These are phyloP conservation scores for Arthrinium puccinioides DNA, from an alignment of 2,329 filamentous ascomycete genomes.

Conservation along the genomic window DNA sequence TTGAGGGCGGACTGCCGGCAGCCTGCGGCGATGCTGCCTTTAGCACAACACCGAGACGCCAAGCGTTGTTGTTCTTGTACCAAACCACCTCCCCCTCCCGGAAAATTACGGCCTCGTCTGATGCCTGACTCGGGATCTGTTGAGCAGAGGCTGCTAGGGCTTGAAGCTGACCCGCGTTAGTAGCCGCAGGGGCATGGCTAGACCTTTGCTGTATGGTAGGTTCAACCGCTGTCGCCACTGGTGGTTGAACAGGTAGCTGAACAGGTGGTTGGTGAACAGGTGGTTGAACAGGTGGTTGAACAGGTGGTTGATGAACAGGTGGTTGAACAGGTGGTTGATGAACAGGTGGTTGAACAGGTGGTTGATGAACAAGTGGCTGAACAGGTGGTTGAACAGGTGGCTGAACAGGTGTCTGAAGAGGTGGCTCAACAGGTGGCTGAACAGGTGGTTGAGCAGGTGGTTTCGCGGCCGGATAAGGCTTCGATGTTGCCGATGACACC, in stretches of 20 bases:
- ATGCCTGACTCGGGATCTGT: constrained; percentile 4
- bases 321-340: too few species aligned
- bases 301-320: too few species aligned
- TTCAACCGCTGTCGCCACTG: neutral
- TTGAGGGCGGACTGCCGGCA: neutral
- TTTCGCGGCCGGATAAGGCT: neutral
- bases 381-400: too few species aligned
- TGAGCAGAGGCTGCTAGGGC: too few species aligned
- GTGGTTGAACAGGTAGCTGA: too few species aligned
- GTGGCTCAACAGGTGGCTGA: too few species aligned
- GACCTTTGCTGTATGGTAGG: neutral
- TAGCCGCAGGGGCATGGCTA: neutral
- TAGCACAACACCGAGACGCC: constrained; percentile 39
- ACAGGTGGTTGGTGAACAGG: too few species aligned
- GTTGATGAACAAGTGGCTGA: too few species aligned
- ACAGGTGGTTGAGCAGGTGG: neutral
- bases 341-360: too few species aligned
- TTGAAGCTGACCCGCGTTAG: too few species aligned
- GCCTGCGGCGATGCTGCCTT: neutral
- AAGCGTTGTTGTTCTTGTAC: constrained; percentile 38
- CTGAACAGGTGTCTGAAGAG: too few species aligned
- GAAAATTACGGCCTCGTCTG: constrained; percentile 29
- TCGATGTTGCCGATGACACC: neutral
- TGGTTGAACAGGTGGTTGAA: too few species aligned
- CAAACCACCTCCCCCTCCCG: constrained; percentile 43